Percentiles rank a stretch among this genome's conserved stretches.
Conservation (phyloP, 2,329 filamentous ascomycete genomes). For the Sarocladiaceae sp. region DNA sequence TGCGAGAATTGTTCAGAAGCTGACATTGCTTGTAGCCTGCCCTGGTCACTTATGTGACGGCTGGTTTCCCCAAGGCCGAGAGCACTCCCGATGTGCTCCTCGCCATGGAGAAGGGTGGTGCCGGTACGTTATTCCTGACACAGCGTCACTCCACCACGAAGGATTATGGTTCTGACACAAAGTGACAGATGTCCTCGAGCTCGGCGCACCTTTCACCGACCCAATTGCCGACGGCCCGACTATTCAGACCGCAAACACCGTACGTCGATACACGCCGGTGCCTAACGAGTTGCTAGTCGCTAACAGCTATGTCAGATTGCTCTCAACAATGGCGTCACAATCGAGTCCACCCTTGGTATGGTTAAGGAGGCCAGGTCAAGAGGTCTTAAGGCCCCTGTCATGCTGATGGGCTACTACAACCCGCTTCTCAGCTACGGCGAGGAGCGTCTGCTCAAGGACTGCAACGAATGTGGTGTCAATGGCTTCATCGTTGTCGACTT, state of each 20-base stretch:
- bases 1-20: constrained; percentile 15
- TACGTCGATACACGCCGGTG: too few relatives aligned
- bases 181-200: constrained; percentile 75
- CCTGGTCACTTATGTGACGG: constrained; percentile 93
- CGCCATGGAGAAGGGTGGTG: constrained; percentile 86
- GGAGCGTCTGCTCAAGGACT: constrained; percentile 80
- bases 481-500: constrained; percentile 97
- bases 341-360: constrained; percentile 74
- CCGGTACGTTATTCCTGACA: constrained; percentile 55
- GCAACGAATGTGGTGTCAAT: constrained; percentile 80
- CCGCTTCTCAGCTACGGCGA: constrained; percentile 92
- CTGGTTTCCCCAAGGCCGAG: constrained; percentile 80
- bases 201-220: constrained; percentile 95
- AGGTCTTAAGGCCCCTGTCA: constrained; percentile 75
- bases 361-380: constrained; percentile 73
- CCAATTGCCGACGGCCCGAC: constrained; percentile 97
- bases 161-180: background rate
- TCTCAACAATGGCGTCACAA: constrained; percentile 82
- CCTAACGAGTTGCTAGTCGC: too few relatives aligned
- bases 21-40: constrained; percentile 54
- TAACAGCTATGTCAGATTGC: constrained; percentile 58
- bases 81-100: constrained; percentile 81
- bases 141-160: too few relatives aligned
- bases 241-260: constrained; percentile 90
- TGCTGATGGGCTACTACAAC: constrained; percentile 99